These are phyloP conservation scores for Obelidium mucronatum DNA, from an alignment of 192 early-diverging fungal genomes.

Conservation along the genomic window DNA sequence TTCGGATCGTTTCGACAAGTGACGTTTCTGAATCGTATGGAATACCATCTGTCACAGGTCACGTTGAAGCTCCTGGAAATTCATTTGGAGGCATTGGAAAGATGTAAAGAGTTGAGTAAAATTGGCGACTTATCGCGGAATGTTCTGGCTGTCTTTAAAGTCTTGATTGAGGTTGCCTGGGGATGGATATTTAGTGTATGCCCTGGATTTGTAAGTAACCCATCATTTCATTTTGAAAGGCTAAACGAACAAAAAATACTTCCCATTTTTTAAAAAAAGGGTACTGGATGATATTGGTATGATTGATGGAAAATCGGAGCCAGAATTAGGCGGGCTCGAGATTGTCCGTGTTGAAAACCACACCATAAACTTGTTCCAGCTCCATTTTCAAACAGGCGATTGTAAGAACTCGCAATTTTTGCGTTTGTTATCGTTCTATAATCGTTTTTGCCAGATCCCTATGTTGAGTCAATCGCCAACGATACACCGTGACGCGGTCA, in stretches of 20 bases:
- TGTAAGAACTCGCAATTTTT: slow-evolving; percentile 23
- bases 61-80: slow-evolving; percentile 45
- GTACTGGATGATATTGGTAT: slow-evolving; percentile 64
- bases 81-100: slow-evolving; percentile 60
- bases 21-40: slow-evolving; percentile 42
- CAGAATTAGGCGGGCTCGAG: slow-evolving; percentile 67
- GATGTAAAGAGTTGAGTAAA: slow-evolving; percentile 77
- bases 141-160: slow-evolving; percentile 71
- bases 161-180: slow-evolving; percentile 83
- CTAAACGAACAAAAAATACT: neutral
- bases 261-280: too few relatives aligned
- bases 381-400: slow-evolving; percentile 75
- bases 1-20: neutral
- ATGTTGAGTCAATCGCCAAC: slow-evolving; percentile 71
- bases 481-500: slow-evolving; percentile 85
- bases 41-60: slow-evolving; percentile 40
- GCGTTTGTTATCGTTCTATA: neutral
- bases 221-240: slow-evolving; percentile 11
- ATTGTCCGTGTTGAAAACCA: slow-evolving; percentile 72
- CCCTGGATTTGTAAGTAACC: slow-evolving; percentile 73
- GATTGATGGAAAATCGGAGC: slow-evolving; percentile 66
- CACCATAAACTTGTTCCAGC: slow-evolving; percentile 77
- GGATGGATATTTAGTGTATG: slow-evolving; percentile 80
- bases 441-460: slow-evolving; percentile 60
- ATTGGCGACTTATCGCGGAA: slow-evolving; percentile 62